Evolutionary conservation across 306 rosid species (phyloP).

Genomic region (Adenanthera pavonina): DNA sequence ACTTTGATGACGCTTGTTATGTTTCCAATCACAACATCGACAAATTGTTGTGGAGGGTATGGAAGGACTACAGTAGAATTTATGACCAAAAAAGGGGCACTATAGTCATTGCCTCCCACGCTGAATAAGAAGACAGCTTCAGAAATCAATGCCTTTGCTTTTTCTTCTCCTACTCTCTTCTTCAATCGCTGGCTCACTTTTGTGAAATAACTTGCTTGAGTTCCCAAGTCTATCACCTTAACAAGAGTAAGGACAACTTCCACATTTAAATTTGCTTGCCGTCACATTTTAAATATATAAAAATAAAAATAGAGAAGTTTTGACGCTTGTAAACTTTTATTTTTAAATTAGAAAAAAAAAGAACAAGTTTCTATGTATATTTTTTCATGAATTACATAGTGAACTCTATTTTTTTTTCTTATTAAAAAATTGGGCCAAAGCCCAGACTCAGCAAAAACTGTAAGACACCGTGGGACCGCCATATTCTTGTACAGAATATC

Average conservation of each 20-base stretch:
- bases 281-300: too few species aligned
- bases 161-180: slow-evolving; percentile 42
- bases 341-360: too few species aligned
- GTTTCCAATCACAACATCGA: slow-evolving; percentile 55
- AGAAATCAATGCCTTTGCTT: neutral
- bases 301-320: too few species aligned
- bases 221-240: slow-evolving; percentile 50
- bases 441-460: too few species aligned
- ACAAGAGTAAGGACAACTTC: neutral
- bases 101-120: slow-evolving; percentile 46
- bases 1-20: slow-evolving; percentile 46
- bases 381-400: too few species aligned
- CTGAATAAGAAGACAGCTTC: neutral
- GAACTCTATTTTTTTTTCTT: too few species aligned
- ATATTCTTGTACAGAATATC: too few species aligned
- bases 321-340: too few species aligned
- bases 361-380: too few species aligned
- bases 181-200: slow-evolving; percentile 35
- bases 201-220: slow-evolving; percentile 53
- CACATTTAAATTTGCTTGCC: too few species aligned
- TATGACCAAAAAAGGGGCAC: neutral
- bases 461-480: too few species aligned
- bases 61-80: slow-evolving; percentile 24
- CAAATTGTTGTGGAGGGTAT: slow-evolving; percentile 37
- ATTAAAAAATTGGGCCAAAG: too few species aligned